Percentiles rank a stretch among this genome's conserved stretches.
Conservation (phyloP, 441 rosid genomes). For the Populus hybrid region DNA sequence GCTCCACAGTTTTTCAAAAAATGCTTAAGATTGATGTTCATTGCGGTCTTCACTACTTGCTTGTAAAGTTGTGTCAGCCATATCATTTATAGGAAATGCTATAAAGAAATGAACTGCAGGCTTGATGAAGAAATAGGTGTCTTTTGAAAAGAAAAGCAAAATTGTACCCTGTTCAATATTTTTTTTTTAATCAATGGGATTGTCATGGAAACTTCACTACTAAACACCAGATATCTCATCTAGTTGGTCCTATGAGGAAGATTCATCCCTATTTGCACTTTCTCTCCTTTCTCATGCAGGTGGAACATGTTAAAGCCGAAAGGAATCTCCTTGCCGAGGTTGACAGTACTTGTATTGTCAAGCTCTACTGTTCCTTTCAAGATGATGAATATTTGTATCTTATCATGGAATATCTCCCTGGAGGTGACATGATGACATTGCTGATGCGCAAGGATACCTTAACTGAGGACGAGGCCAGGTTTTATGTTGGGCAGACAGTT, state of each 20-base stretch:
- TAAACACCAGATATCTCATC: not conserved
- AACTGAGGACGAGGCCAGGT: constrained; percentile 73
- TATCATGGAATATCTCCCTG: constrained; percentile 87
- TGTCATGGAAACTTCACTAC: not conserved
- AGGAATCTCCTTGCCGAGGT: constrained; percentile 36
- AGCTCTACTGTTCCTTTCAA: constrained; percentile 83
- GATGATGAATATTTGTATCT: constrained; percentile 86
- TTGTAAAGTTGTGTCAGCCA: not conserved
- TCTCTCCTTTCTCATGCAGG: not conserved
- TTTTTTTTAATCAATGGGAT: not conserved
- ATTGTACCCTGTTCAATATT: not conserved
- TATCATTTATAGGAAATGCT: not conserved
- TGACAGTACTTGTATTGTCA: constrained; percentile 80
- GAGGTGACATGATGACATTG: constrained; percentile 92
- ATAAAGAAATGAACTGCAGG: not conserved
- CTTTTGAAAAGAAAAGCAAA: not conserved
- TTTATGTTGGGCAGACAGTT: constrained; percentile 82
- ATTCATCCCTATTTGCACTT: not conserved
- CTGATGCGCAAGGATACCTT: constrained; percentile 82
- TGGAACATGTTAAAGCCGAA: not conserved
- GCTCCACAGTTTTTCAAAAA: not conserved
- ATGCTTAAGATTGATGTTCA: not conserved
- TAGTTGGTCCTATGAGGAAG: not conserved
- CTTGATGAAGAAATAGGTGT: not conserved
- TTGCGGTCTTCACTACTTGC: not conserved